Evolutionary conservation across 768 basidiomycete genomes (phyloP), one percentile per base, ranked within the genome.

Genomic region (Suillus variegatus): DNA sequence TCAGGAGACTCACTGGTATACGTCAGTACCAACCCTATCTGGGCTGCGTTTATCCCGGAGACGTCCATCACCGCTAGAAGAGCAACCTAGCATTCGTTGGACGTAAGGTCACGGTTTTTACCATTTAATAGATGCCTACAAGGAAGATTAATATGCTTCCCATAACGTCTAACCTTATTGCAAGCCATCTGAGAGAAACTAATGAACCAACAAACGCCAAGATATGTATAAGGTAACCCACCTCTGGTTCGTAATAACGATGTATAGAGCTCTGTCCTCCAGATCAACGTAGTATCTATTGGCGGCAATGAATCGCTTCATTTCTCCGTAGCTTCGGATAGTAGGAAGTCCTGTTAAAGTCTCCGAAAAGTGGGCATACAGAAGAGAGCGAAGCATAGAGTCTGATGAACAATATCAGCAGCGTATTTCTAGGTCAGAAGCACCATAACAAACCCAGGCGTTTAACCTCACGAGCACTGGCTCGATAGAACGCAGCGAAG

Each of bases 341-440:
- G 89, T 92, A 0, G 86, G 81, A 36, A 88, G 77, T 12, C 91
- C 91, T 71, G 87, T 87, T 3, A 93, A 79, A 0, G 88, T 90
- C 74, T 93, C 92, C 1, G 89, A 85, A 71, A 93, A 90, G 71
- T 92, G 90, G 0, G 90, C 84, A 73, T 93, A 94, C 12, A 94
- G 81, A 12, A 88, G 77, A 2, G 89, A 91, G 46, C 91, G 88
- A 4, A 93, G 80, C 78, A 90, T 85, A 9, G 88, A 82, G 73
- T 92, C 91, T 86, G 57, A 40, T n/a, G 38, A 51, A 1, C 7
- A 32, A 54, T 54, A 32, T 54, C 16, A 54, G 28, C 28, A 52
- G 28, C 9, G 4, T 4, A 28, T 32, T 54, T 54, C 16, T 54
- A 54, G 28, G 9, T 18, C 28, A 54, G 52, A 20, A n/a, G 25